phyloP scores from a whole-genome alignment of 2,329 filamentous ascomycete genomes.

The Colletotrichum sp. region DNA sequence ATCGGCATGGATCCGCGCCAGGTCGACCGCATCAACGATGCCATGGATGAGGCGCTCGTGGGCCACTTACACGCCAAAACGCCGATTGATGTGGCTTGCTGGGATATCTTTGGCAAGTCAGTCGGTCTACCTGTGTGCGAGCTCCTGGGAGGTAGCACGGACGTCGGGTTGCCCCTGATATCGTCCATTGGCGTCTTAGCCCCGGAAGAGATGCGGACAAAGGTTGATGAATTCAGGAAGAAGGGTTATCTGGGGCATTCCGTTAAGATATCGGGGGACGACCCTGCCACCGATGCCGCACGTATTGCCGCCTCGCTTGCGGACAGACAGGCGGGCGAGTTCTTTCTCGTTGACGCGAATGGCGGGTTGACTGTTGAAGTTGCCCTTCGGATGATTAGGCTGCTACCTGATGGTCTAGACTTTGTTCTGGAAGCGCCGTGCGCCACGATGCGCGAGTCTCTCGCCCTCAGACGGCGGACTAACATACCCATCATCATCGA shows the following conservation, averaged over 20 bases:
- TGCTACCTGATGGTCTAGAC: not conserved
- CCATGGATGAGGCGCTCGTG: not conserved
- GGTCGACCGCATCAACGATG: not conserved
- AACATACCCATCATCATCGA: not conserved
- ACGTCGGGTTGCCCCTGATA: not conserved
- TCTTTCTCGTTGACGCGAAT: not conserved
- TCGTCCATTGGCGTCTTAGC: not conserved
- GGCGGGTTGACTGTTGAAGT: not conserved
- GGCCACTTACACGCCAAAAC: not conserved
- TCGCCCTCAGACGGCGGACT: not conserved
- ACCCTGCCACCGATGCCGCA: not conserved
- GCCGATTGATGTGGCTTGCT: not conserved
- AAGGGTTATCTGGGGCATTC: not conserved
- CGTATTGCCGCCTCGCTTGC: not conserved
- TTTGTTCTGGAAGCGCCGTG: not conserved
- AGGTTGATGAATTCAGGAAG: not conserved
- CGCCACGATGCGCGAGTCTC: not conserved
- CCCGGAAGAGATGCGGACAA: not conserved
- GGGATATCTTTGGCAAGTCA: not conserved
- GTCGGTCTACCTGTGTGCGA: not conserved
- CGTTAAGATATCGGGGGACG: not conserved
- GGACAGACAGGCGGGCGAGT: not conserved
- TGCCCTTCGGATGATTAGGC: not conserved
- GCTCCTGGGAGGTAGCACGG: not conserved
- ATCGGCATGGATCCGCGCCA: not conserved